These are phyloP conservation scores for Kwoniella sp. DNA, from an alignment of 768 basidiomycete species.

Conservation along the genomic window DNA sequence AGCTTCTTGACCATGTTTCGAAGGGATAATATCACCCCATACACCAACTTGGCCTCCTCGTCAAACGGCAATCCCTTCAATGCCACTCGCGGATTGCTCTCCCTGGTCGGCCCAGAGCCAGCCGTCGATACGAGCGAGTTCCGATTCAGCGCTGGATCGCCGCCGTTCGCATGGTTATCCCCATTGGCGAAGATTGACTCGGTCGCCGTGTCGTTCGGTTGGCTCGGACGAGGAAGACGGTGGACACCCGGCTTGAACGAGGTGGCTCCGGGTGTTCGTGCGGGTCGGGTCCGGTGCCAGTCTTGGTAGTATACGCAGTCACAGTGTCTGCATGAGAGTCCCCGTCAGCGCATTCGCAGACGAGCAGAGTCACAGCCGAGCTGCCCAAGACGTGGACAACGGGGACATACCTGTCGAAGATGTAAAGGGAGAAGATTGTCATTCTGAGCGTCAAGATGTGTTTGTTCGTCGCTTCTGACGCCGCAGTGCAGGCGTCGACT, in stretches of 20 bases:
- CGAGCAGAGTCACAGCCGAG: neutral
- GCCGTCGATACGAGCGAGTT: neutral
- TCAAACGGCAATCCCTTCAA: conserved; percentile 74
- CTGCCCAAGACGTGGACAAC: neutral
- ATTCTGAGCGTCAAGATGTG: no score
- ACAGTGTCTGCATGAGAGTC: conserved; percentile 63
- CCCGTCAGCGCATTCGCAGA: neutral
- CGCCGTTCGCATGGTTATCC: conserved; percentile 9
- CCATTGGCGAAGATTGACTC: conserved; percentile 45
- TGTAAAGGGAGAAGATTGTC: conserved; percentile 89
- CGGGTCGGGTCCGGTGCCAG: conserved; percentile 76
- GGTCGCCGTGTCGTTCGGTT: neutral
- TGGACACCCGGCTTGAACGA: conserved; percentile 76
- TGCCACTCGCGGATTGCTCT: conserved; percentile 1
- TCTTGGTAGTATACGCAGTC: conserved; percentile 91
- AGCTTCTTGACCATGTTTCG: conserved; percentile 94
- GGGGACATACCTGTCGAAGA: conserved; percentile 72
- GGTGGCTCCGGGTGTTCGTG: conserved; percentile 64
- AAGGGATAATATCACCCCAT: conserved; percentile 86
- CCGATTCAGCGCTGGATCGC: conserved; percentile 1
- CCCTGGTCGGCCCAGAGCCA: neutral
- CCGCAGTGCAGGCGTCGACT: no score
- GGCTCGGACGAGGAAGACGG: conserved; percentile 57
- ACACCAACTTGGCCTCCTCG: conserved; percentile 95
- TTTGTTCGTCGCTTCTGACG: no score